These are phyloP conservation scores for Elsinoe necatrix DNA, from an alignment of 2,329 filamentous ascomycete genomes.

Conservation along the genomic window DNA sequence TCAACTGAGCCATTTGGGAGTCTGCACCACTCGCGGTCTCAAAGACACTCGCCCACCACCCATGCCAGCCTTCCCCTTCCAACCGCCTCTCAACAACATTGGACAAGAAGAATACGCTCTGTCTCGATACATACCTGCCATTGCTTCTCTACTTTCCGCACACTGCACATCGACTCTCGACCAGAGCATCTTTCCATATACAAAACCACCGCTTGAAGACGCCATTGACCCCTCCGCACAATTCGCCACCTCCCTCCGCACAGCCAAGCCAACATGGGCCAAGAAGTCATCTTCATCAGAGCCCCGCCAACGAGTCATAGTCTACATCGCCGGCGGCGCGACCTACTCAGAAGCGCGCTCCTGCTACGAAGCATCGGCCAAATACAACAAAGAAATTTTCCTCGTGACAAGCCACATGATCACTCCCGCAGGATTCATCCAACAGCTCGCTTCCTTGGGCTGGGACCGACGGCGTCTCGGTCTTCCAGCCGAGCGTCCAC, in stretches of 20 bases:
- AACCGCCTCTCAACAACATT: slow-evolving; percentile 46
- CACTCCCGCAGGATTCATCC: slow-evolving; percentile 71
- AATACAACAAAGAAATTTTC: slow-evolving; percentile 72
- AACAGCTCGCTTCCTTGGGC: slow-evolving; percentile 72
- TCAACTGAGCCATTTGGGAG: slow-evolving; percentile 77
- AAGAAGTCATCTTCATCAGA: slow-evolving; percentile 65
- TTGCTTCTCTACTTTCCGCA: slow-evolving; percentile 81
- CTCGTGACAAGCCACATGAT: slow-evolving; percentile 89
- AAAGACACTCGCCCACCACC: slow-evolving; percentile 65
- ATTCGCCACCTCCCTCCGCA: slow-evolving; percentile 62
- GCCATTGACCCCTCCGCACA: slow-evolving; percentile 49
- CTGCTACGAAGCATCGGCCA: slow-evolving; percentile 76
- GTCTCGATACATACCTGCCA: slow-evolving; percentile 73
- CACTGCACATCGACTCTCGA: slow-evolving; percentile 37
- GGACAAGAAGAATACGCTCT: slow-evolving; percentile 67
- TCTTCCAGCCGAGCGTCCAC: slow-evolving; percentile 71
- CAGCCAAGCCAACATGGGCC: slow-evolving; percentile 92
- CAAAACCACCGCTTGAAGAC: slow-evolving; percentile 50
- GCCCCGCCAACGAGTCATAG: slow-evolving; percentile 80
- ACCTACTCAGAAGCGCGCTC: slow-evolving; percentile 83
- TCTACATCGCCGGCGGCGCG: slow-evolving; percentile 92
- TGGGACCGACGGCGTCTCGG: slow-evolving; percentile 66
- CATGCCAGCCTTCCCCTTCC: slow-evolving; percentile 63
- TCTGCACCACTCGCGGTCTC: slow-evolving; percentile 59
- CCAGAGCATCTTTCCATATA: slow-evolving; percentile 39